Evolutionary conservation across 345 rosid species (phyloP).

Genomic region (Tarenaya hassleriana): DNA sequence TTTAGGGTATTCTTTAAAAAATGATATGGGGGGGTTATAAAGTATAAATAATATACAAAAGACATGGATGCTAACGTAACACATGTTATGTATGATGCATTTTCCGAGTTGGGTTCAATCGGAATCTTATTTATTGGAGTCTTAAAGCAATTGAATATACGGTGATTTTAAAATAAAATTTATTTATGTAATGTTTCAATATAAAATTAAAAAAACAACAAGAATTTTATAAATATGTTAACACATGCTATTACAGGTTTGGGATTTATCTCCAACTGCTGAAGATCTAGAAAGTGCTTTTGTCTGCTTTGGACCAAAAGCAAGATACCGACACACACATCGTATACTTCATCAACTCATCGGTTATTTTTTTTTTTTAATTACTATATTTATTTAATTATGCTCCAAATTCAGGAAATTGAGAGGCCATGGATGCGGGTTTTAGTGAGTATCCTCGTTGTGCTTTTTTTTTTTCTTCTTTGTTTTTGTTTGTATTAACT

Average conservation of each 20-base stretch:
- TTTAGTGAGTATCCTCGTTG: conserved; percentile 16
- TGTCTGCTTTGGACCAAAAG: conserved; percentile 11
- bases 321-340: conserved; percentile 5
- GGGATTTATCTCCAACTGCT: background rate
- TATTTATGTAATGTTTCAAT: too few species aligned
- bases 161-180: too few species aligned
- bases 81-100: too few species aligned
- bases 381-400: background rate
- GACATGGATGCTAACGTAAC: too few species aligned
- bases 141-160: too few species aligned
- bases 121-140: too few species aligned
- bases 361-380: background rate
- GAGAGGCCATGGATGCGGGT: conserved; percentile 22
- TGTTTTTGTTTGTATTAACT: background rate
- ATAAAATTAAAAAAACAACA: too few species aligned
- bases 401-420: too few species aligned
- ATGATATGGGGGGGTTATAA: too few species aligned
- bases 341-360: background rate
- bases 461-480: background rate
- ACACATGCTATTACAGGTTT: conserved; percentile 11
- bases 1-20: too few species aligned
- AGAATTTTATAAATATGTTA: background rate
- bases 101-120: too few species aligned
- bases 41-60: too few species aligned
- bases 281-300: conserved; percentile 13